Conservation (phyloP, 2,329 filamentous ascomycete species). For the Aspergillus alliaceus region DNA sequence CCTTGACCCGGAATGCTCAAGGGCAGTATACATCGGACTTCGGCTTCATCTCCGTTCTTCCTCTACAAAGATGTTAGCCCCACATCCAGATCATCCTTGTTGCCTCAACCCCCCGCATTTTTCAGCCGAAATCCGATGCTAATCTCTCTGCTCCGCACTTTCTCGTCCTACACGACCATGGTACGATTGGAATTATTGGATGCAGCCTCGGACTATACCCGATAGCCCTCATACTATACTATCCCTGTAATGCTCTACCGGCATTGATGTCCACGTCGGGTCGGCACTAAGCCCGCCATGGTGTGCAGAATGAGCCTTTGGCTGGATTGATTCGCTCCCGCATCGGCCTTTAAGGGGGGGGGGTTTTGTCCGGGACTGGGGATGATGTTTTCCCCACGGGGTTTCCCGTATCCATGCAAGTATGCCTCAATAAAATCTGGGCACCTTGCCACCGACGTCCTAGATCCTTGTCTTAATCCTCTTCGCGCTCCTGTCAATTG, state of each 20-base stretch:
- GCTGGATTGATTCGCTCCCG: neutral
- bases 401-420: neutral
- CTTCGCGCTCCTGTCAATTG: neutral
- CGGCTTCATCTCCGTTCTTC: slow-evolving; percentile 29
- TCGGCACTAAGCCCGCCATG: neutral
- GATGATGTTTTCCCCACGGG: slow-evolving; percentile 28
- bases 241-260: neutral
- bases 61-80: neutral
- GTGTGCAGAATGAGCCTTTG: neutral
- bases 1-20: neutral
- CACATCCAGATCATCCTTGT: neutral
- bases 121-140: slow-evolving; percentile 24
- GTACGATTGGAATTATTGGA: slow-evolving; percentile 17
- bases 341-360: slow-evolving; percentile 10
- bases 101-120: slow-evolving; percentile 8
- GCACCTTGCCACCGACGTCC: neutral
- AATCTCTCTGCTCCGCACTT: neutral
- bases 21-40: slow-evolving; percentile 24
- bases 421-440: neutral
- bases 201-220: slow-evolving; percentile 19
- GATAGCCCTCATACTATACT: slow-evolving; percentile 1
- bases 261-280: neutral
- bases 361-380: slow-evolving; percentile 15
- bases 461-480: neutral
- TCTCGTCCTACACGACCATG: slow-evolving; percentile 1